Base-by-base conservation (phyloP, 805 yeast genomes). In the Ogataea populi-albae region DNA sequence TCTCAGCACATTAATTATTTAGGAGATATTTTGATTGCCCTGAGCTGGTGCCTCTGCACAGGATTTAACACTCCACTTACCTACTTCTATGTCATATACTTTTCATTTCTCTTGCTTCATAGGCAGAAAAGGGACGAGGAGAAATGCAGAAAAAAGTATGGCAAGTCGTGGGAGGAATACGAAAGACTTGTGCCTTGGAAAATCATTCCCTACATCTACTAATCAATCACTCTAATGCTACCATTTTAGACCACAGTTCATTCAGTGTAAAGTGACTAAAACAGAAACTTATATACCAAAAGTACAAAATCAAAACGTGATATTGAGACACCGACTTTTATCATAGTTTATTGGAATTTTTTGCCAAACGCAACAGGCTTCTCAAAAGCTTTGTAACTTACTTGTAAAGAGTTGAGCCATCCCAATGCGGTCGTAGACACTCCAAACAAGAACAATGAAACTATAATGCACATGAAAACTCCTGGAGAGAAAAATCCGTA, bases 1-100 rank as follows among this genome's bases (percentile, higher is more conserved):
- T 79, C 95, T 5, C 95, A 95, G 48, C 98, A 93, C 59, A 87
- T 86, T 55, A 93, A 93, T 57, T 93, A 93, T 62, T 73, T 89
- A 40, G 98, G 98, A 27, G 98, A 93, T 65, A 87, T 96, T 89
- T 57, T 93, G 26, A 80, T 88, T 54, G 86, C 96, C 0, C 70
- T 85, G 67, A 78, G 94, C 29, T 91, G 96, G 95, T 87, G 96
- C 60, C 67, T 93, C 45, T 81, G 95, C 7, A 86, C 97, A 2
- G 95, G 95, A 8, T 75, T 80, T 49, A 69, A 68, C 41, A 81
- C 95, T 1, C 82, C 86, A 4, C 66, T 91, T 52, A 86, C 98
- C 0, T 93, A 91, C 56, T 93, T 85, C 63, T 93, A 86, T 55
- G 81, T 83, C 24, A 55, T 82, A 15, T 93, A 86, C 62, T 93